Base-by-base conservation (phyloP, 768 basidiomycete genomes). In the Mycena polygramma region DNA sequence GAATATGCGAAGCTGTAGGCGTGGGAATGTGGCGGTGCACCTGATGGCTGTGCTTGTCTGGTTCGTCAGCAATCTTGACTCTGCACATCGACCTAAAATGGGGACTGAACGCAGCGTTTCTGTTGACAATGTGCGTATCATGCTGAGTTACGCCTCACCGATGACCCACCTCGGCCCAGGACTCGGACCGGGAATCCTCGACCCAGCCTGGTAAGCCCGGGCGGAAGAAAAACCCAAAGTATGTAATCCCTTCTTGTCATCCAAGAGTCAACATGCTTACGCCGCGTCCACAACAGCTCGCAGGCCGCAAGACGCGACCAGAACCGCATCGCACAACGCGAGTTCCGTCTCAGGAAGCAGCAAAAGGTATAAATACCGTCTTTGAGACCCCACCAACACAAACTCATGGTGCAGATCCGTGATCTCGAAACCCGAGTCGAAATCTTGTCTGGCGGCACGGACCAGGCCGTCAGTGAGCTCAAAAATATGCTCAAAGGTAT, bases 381-480 rank as follows among this genome's bases (percentile, higher is more conserved):
- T 30, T 30, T 30, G 30, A 30, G 30, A 30, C 30, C 30, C 30
- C 30, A 30, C 30, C 30, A 30, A 30, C 45, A 55, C 55, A 43
- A 58, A 63, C 66, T 63, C 69, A 49, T 35, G 24, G 11, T 36
- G 48, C 75, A 98, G 94, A 96, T 98, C 80, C 94, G 96, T 24
- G 96, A 98, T 81, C 89, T 98, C 45, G 96, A 98, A 82, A 96
- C 96, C 22, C 90, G 94, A 53, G 95, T 98, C n/a, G 96, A 97
- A 81, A 91, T 98, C 10, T 87, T 98, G 20, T 97, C 96, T 7
- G 95, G 94, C 22, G 94, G 94, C 49, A 92, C 95, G 76, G 96
- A 96, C 85, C 94, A 97, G 80, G 91, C 94, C 8, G 83, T 95
- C 63, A 89, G 88, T 36, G 93, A 96, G 79, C 88, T 96, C 87